These are phyloP conservation scores for Drechslerella dactyloides DNA, from an alignment of 2,329 filamentous ascomycete genomes.

Conservation along the genomic window DNA sequence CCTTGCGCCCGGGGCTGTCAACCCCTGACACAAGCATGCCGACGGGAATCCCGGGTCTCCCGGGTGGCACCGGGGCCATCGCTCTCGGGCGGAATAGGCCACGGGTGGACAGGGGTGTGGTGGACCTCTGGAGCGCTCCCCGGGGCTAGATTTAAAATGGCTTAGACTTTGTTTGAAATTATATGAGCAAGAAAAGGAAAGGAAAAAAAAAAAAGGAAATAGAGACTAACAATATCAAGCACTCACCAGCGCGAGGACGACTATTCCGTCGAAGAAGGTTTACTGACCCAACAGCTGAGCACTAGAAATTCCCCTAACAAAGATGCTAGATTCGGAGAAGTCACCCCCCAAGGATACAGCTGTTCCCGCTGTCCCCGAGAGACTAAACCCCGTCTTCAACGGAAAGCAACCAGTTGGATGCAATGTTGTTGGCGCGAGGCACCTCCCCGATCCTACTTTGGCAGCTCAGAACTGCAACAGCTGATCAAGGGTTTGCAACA, in stretches of 20 bases:
- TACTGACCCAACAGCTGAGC: too few species aligned
- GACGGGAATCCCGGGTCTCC: too few species aligned
- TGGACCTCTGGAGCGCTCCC: background rate
- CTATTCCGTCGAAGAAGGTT: too few species aligned
- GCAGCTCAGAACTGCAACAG: constrained; percentile 37
- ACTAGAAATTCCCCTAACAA: constrained; percentile 12
- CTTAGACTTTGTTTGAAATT: constrained; percentile 2
- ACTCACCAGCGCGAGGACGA: background rate
- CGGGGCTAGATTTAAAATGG: background rate
- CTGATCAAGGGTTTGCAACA: constrained; percentile 33
- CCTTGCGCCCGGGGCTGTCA: too few species aligned
- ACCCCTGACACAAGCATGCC: too few species aligned
- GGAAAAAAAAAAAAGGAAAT: background rate
- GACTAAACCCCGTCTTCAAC: constrained; percentile 23
- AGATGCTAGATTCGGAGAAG: constrained; percentile 23
- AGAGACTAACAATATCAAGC: background rate
- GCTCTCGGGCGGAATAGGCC: too few species aligned
- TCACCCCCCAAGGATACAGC: constrained; percentile 35
- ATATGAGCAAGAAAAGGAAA: background rate
- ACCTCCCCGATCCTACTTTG: constrained; percentile 34
- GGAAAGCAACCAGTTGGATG: constrained; percentile 20
- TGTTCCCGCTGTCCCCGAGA: constrained; percentile 50
- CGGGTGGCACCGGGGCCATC: too few species aligned
- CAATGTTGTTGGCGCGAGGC: constrained; percentile 16
- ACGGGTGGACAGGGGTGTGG: too few species aligned